Evolutionary conservation across 768 basidiomycete species (phyloP).

Genomic region (Lactarius indigo): DNA sequence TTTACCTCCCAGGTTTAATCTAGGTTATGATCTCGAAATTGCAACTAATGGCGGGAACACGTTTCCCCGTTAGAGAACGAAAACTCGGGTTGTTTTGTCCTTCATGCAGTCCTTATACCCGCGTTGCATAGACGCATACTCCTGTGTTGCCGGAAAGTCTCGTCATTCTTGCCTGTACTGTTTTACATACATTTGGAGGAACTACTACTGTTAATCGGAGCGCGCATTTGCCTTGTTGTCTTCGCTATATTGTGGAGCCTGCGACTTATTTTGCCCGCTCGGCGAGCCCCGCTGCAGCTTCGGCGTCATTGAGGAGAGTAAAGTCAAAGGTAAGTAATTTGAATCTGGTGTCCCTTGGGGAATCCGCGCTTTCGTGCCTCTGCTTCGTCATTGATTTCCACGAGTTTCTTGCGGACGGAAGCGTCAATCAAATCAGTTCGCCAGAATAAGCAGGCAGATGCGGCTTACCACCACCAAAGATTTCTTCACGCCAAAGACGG

Average conservation of each 20-base stretch:
- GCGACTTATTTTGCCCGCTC: conserved; percentile 4
- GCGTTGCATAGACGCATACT: not conserved
- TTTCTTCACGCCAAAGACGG: conserved; percentile 79
- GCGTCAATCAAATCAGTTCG: conserved; percentile 2
- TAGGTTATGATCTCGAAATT: conserved; percentile 10
- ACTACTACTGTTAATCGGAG: not conserved
- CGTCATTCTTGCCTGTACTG: not conserved
- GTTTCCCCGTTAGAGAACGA: not conserved
- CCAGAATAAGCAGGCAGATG: not conserved
- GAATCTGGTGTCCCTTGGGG: conserved; percentile 43
- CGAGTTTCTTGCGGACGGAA: conserved; percentile 40
- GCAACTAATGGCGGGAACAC: not conserved
- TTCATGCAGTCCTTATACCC: not conserved
- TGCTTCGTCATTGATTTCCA: conserved; percentile 49
- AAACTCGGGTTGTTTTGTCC: conserved; percentile 2
- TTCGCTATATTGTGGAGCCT: not conserved
- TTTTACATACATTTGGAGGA: conserved; percentile 10
- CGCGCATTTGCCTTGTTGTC: not conserved
- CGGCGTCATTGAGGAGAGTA: conserved; percentile 41
- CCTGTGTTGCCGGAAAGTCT: not conserved
- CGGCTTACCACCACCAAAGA: conserved; percentile 68
- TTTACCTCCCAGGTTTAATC: conserved; percentile 1
- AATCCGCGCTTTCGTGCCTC: conserved; percentile 57
- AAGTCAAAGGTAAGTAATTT: conserved; percentile 47
- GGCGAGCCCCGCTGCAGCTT: conserved; percentile 35